Base-by-base conservation (phyloP, 2,329 filamentous ascomycete species). In the Colletotrichum higginsianum region DNA sequence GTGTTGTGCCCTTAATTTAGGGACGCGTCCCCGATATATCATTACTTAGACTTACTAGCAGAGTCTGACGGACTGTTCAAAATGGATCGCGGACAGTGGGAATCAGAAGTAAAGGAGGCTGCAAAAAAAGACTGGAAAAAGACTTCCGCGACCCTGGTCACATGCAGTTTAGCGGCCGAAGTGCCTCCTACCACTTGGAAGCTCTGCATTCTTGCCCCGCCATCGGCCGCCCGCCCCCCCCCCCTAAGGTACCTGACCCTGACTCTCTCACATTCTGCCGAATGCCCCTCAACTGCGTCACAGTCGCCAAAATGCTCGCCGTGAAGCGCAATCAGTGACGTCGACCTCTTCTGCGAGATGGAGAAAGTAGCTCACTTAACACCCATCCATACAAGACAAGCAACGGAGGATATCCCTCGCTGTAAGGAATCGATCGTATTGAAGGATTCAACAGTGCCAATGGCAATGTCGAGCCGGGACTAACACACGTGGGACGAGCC, bases 141-240 rank as follows among this genome's bases (percentile, higher is more conserved):
- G 52, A 23, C 11, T 23, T 21, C n/a, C n/a, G 4, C n/a, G n/a
- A 11, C 12, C 38, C 49, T 62, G 7, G 47, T 21, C 21, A 50
- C 3, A 21, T 18, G 12, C 30, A 13, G 35, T 42, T 60, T 58
- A 60, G 68, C 50, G 57, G 57, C 67, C 21, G 53, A 47, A 56
- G 26, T 67, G n/a, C 56, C 47, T 38, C 50, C 55, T 44, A 16
- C 56, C 47, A 35, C 50, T 47, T 35, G 35, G 67, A 46, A 44
- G 38, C 57, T 67, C 64, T 35, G 30, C 52, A 56, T 47, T 67
- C 26, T n/a, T 53, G 67, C 68, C 68, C 68, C 68, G 64, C 68
- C 64, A 71, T 71, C 68, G 52, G 52, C 57, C 40, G 35, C 21
- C 38, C 58, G 6, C n/a, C 42, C 8, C 30, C 30, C n/a, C n/a